Evolutionary conservation across 257 asterid genomes (phyloP).

Genomic region (Solanum verrucosum): DNA sequence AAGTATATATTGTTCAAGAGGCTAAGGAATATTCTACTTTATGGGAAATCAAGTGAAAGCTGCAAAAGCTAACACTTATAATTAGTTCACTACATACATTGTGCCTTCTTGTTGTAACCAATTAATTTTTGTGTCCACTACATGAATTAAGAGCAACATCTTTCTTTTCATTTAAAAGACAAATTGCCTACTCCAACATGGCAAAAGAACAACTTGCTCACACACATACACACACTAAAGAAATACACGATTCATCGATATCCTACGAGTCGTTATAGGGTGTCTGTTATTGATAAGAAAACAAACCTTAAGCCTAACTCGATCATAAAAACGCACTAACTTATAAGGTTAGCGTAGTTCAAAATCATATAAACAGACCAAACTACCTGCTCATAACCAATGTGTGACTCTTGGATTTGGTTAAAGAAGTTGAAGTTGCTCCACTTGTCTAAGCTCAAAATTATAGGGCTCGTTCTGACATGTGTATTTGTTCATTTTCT

Average conservation of each 20-base stretch:
- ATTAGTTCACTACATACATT: neutral
- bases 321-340: neutral
- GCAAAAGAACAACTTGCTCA: neutral
- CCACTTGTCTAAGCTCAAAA: too few relatives aligned
- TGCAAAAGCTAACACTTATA: neutral
- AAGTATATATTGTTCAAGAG: neutral
- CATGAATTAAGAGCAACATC: neutral
- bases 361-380: too few relatives aligned
- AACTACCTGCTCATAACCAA: rapidly evolving
- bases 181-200: neutral
- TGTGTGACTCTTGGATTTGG: too few relatives aligned
- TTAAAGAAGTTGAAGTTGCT: too few relatives aligned
- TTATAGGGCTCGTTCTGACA: too few relatives aligned
- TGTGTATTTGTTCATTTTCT: too few relatives aligned
- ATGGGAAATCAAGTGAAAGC: neutral
- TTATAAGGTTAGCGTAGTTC: too few relatives aligned
- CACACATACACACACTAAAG: neutral
- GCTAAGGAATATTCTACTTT: neutral
- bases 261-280: neutral
- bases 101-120: neutral
- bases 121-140: neutral
- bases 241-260: neutral
- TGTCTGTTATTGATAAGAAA: neutral
- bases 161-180: neutral
- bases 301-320: neutral